phyloP scores from a whole-genome alignment of 2,329 filamentous ascomycete species.

The Drechslerella stenobrocha region DNA sequence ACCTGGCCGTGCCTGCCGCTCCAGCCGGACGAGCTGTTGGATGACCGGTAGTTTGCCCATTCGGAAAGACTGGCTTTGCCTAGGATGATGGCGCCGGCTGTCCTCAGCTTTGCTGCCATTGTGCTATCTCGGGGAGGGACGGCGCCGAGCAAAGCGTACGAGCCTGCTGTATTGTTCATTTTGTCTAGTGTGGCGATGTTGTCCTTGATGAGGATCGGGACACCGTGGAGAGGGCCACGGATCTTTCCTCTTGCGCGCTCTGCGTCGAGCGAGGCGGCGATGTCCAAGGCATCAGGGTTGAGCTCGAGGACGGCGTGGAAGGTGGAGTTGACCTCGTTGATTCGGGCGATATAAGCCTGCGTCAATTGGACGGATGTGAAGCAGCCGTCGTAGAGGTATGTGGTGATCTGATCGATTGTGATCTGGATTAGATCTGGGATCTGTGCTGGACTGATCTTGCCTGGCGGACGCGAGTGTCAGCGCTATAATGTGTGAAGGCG shows the following conservation, averaged over 20 bases:
- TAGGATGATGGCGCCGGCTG: conserved; percentile 66
- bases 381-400: conserved; percentile 13
- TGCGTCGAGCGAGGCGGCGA: conserved; percentile 56
- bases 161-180: conserved; percentile 69
- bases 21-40: conserved; percentile 67
- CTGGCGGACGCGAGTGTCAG: too few species aligned
- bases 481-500: too few species aligned
- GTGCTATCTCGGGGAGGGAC: conserved; percentile 64
- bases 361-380: conserved; percentile 33
- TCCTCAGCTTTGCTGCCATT: conserved; percentile 64
- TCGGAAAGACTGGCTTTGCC: conserved; percentile 69
- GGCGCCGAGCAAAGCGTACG: conserved; percentile 65
- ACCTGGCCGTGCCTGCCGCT: conserved; percentile 67
- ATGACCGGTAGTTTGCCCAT: conserved; percentile 67
- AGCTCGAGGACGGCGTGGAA: conserved; percentile 55
- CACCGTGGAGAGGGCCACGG: conserved; percentile 63
- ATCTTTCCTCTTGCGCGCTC: conserved; percentile 50
- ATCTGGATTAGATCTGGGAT: conserved; percentile 38
- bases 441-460: conserved; percentile 6
- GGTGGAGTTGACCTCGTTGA: conserved; percentile 55
- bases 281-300: conserved; percentile 56
- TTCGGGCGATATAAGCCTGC: conserved; percentile 54
- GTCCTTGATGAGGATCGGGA: conserved; percentile 69
- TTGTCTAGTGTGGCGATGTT: conserved; percentile 67
- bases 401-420: conserved; percentile 30